Conservation (phyloP, 257 asterid species). For the Echium plantagineum region DNA sequence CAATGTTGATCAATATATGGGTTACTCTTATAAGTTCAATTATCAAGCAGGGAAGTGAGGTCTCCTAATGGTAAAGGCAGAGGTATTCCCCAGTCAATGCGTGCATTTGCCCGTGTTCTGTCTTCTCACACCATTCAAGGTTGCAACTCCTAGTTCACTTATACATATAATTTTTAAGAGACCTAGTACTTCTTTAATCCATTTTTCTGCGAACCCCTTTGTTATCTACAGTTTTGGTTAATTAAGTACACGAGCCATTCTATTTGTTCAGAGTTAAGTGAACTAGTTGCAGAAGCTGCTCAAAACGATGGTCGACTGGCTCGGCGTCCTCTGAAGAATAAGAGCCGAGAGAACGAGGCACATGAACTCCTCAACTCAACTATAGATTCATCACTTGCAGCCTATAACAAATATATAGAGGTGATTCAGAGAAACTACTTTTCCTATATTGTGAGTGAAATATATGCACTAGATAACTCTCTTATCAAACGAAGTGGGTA, state of each 20-base stretch:
- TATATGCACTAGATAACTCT: not conserved
- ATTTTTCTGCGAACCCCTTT: not conserved
- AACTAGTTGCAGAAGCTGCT: conserved; percentile 48
- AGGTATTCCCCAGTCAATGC: conserved; percentile 75
- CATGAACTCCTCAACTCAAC: conserved; percentile 44
- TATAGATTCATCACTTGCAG: conserved; percentile 31
- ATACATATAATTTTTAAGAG: not conserved
- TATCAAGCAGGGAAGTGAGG: conserved; percentile 43
- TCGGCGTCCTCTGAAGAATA: conserved; percentile 52
- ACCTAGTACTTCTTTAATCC: not conserved
- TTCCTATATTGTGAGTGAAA: not conserved
- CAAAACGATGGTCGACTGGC: conserved; percentile 66
- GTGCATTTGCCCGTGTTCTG: conserved; percentile 75
- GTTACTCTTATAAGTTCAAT: not conserved
- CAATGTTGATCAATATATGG: not conserved
- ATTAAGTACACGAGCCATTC: not conserved
- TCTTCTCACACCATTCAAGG: conserved; percentile 46
- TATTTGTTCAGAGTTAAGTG: conserved; percentile 37
- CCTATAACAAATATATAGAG: conserved; percentile 32
- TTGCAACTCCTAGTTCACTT: conserved; percentile 9
- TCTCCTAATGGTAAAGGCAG: conserved; percentile 40
- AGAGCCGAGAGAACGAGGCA: conserved; percentile 56
- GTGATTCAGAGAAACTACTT: conserved; percentile 11
- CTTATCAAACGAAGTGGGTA: too few species aligned
- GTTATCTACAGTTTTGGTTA: not conserved